Evolutionary conservation across 1,284 basidiomycete genomes (phyloP).

Genomic region (Chiua sp.): DNA sequence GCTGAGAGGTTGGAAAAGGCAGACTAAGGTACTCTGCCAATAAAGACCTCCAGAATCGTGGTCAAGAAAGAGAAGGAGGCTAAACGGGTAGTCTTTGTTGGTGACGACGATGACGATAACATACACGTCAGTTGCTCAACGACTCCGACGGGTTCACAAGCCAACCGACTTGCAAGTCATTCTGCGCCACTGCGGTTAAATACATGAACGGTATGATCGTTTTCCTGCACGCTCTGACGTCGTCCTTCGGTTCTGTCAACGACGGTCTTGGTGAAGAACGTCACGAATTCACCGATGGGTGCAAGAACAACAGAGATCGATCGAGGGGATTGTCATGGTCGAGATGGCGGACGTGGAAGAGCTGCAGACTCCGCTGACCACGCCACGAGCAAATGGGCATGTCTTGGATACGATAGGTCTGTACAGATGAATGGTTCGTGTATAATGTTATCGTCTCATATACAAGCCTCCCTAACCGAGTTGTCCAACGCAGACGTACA

Average conservation of each 20-base stretch:
- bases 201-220: constrained; percentile 93
- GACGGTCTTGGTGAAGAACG: constrained; percentile 93
- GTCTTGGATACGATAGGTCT: too few relatives aligned
- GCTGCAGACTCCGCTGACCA: not conserved
- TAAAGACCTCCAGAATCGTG: constrained; percentile 95
- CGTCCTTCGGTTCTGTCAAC: constrained; percentile 90
- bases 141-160: constrained; percentile 1
- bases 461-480: too few relatives aligned
- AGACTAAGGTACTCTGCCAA: constrained; percentile 75
- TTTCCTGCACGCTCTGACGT: constrained; percentile 95
- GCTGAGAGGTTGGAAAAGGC: constrained; percentile 65
- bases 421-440: too few relatives aligned
- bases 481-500: too few relatives aligned
- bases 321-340: constrained; percentile 74
- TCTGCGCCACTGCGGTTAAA: constrained; percentile 84
- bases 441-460: too few relatives aligned
- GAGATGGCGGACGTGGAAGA: constrained; percentile 5
- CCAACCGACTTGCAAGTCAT: constrained; percentile 73
- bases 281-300: constrained; percentile 86
- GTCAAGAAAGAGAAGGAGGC: constrained; percentile 96
- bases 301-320: constrained; percentile 60
- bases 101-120: constrained; percentile 86
- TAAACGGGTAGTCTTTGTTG: constrained; percentile 97
- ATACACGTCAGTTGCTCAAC: constrained; percentile 2
- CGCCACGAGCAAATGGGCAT: too few relatives aligned